Conservation (phyloP, 2,329 filamentous ascomycete species). For the Monosporascus ibericus region DNA sequence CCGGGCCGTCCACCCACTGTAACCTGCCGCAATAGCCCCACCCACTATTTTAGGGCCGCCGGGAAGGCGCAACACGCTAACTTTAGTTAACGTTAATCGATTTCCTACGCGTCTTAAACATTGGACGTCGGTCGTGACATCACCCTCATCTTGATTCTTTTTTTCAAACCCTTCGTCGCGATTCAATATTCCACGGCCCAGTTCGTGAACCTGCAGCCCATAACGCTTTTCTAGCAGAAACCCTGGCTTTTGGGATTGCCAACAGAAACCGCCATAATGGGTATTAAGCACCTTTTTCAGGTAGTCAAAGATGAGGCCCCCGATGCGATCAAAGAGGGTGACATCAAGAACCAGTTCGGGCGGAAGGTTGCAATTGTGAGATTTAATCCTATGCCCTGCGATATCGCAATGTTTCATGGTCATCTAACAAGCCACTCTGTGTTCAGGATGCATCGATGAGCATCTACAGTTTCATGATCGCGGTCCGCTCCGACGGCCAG, state of each 20-base stretch:
- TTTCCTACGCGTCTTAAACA: slow-evolving; percentile 7
- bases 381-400: slow-evolving; percentile 11
- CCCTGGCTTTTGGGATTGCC: background rate
- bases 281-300: slow-evolving; percentile 68
- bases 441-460: slow-evolving; percentile 79
- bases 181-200: background rate
- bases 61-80: too few species aligned
- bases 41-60: too few species aligned
- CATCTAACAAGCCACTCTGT: background rate
- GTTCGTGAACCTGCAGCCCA: background rate
- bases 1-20: too few species aligned
- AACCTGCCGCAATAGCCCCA: too few species aligned
- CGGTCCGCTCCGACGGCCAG: slow-evolving; percentile 92
- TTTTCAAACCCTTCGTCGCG: background rate
- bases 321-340: slow-evolving; percentile 90
- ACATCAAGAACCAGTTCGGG: slow-evolving; percentile 98
- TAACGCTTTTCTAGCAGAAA: background rate
- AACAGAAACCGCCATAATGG: slow-evolving; percentile 36
- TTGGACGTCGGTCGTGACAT: slow-evolving; percentile 13
- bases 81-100: too few species aligned
- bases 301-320: slow-evolving; percentile 90
- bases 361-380: slow-evolving; percentile 95
- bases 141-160: slow-evolving; percentile 5
- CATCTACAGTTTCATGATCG: slow-evolving; percentile 97
- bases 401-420: background rate